These are phyloP conservation scores for Cephalotrichum gorgonifer DNA, from an alignment of 2,329 filamentous ascomycete genomes.

Conservation along the genomic window DNA sequence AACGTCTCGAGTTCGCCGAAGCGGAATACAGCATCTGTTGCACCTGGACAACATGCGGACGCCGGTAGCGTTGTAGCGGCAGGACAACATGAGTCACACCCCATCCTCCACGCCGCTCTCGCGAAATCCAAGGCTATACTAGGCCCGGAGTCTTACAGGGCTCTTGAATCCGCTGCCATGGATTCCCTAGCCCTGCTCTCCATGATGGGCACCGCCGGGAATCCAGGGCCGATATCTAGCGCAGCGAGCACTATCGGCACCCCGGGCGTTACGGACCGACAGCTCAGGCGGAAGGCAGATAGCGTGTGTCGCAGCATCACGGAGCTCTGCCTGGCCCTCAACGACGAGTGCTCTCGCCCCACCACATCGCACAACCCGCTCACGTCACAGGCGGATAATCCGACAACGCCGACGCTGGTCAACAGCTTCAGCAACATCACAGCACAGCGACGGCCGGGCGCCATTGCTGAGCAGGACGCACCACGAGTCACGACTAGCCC, in stretches of 20 bases:
- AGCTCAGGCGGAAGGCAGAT: constrained; percentile 82
- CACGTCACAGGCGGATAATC: constrained; percentile 7
- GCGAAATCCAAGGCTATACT: constrained; percentile 65
- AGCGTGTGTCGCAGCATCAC: constrained; percentile 87
- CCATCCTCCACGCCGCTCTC: constrained; percentile 70
- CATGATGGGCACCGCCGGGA: constrained; percentile 64
- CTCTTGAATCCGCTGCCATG: constrained; percentile 68
- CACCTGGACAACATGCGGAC: constrained; percentile 32
- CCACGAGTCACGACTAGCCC: constrained; percentile 31
- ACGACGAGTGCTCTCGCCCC: constrained; percentile 39
- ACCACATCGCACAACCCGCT: background rate
- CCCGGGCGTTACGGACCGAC: constrained; percentile 60
- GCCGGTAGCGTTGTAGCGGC: constrained; percentile 26
- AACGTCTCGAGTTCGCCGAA: constrained; percentile 84
- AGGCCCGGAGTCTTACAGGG: constrained; percentile 60
- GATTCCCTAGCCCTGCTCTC: constrained; percentile 73
- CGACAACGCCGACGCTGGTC: constrained; percentile 33
- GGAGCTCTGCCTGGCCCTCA: constrained; percentile 79
- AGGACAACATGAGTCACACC: constrained; percentile 52
- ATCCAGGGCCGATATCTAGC: constrained; percentile 58
- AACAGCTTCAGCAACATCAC: constrained; percentile 26
- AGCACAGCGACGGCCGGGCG: constrained; percentile 29
- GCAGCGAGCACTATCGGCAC: constrained; percentile 52
- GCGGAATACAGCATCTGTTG: constrained; percentile 36
- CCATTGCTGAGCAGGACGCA: constrained; percentile 26